Base-by-base conservation (phyloP, 164 flowering plant species). In the Euptelea pleiosperma region DNA sequence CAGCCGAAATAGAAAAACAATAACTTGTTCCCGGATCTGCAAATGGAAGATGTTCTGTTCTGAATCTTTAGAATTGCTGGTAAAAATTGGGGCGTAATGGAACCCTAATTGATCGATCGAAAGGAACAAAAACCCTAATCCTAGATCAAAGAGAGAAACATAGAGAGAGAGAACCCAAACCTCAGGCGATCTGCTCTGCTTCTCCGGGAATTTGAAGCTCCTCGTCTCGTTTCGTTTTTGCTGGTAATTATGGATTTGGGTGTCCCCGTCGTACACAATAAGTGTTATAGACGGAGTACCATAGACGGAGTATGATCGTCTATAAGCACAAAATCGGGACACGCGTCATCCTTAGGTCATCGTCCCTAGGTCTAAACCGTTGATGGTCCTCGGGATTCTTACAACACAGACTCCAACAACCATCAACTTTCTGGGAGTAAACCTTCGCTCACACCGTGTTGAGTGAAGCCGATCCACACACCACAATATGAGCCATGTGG, bases 191-290 rank as follows among this genome's bases (percentile, higher is more conserved):
- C 55, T 33, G 41, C 60, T 56, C 3, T 44, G 41, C 25, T 46
- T 25, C 36, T 36, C 55, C 55, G 39, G 55, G 55, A 60, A 50
- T 60, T 49, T 15, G 37, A 50, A 59, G 45, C 34, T 49, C 54
- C 0, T 28, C 25, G 33, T 54, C 58, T 57, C 11, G 15, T 15
- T 29, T 15, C 21, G 28, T 0, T 45, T 24, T 8, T n/a, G 44
- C n/a, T 41, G 3, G 44, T n/a, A n/a, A n/a, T n/a, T n/a, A n/a
- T n/a, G n/a, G n/a, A n/a, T n/a, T n/a, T n/a, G n/a, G n/a, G 44
- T 41, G 44, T 41, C 44, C 16, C 44, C 44, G 44, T n/a, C 44
- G 6, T 2, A 41, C 15, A 41, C 44, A 41, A 8, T 15, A 41
- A 21, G 15, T 41, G 15, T 41, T n/a, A n/a, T n/a, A n/a, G n/a